Evolutionary conservation across 2,329 filamentous ascomycete genomes (phyloP).

Genomic region (Fusarium staphyleae): DNA sequence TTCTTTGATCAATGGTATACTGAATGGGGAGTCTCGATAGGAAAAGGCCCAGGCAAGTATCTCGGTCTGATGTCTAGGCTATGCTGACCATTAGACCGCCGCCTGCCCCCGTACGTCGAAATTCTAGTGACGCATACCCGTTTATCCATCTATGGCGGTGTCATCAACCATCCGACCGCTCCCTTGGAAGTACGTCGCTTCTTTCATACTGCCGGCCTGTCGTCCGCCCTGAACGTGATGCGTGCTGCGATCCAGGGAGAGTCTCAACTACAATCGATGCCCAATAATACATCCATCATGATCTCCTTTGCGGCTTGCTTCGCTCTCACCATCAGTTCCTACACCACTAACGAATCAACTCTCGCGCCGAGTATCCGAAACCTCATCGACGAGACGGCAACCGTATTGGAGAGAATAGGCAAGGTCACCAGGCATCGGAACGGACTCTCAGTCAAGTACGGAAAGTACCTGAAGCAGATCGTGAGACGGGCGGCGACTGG

Average conservation of each 20-base stretch:
- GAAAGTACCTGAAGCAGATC: constrained; percentile 55
- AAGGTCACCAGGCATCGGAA: constrained; percentile 70
- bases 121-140: constrained; percentile 77
- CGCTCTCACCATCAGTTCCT: constrained; percentile 68
- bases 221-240: constrained; percentile 77
- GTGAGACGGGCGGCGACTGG: constrained; percentile 48
- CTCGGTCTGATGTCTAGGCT: rapidly evolving
- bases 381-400: constrained; percentile 72
- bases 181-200: constrained; percentile 74
- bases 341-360: constrained; percentile 62
- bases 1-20: constrained; percentile 72
- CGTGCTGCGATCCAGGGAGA: constrained; percentile 77
- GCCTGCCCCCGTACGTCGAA: constrained; percentile 75
- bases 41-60: constrained; percentile 57
- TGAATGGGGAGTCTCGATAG: constrained; percentile 66
- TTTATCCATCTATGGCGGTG: constrained; percentile 75
- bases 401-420: constrained; percentile 73
- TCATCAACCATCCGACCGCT: constrained; percentile 77
- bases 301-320: constrained; percentile 78
- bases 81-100: constrained; percentile 50
- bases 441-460: constrained; percentile 65
- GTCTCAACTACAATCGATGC: constrained; percentile 74
- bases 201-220: constrained; percentile 74
- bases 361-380: constrained; percentile 69
- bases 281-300: constrained; percentile 81